A percentile compares a stretch with the other conserved stretches of the same genome.
phyloP scores from a whole-genome alignment of 2,329 filamentous ascomycete genomes.

The Diaporthe citrichinensis region DNA sequence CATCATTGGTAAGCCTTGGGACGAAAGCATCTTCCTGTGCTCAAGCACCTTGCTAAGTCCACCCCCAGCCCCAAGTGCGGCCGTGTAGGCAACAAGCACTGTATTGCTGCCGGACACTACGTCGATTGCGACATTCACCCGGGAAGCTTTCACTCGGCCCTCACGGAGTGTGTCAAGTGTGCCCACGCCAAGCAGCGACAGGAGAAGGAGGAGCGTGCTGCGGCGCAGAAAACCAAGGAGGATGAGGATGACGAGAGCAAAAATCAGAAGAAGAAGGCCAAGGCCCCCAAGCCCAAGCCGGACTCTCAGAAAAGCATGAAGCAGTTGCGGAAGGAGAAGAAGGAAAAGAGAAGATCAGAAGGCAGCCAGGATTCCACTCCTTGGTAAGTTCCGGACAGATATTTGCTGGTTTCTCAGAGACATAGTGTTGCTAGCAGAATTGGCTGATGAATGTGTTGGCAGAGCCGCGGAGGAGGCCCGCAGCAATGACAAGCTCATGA shows the following conservation, averaged over 20 bases:
- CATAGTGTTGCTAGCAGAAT: not conserved
- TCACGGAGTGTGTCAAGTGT: constrained; percentile 28
- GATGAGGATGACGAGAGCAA: constrained; percentile 18
- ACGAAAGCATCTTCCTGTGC: fast-evolving
- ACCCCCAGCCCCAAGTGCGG: constrained; percentile 9
- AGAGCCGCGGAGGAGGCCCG: not conserved
- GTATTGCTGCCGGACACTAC: constrained; percentile 14
- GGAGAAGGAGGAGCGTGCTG: not conserved
- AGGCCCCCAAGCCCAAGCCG: not conserved
- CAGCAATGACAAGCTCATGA: not conserved
- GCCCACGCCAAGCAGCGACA: not conserved
- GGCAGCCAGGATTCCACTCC: not conserved
- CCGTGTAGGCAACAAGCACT: constrained; percentile 8
- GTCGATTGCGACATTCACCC: not conserved
- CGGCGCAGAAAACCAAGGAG: constrained; percentile 42
- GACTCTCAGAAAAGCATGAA: constrained; percentile 13
- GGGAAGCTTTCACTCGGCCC: constrained; percentile 5
- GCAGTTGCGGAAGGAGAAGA: constrained; percentile 23
- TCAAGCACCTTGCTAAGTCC: not conserved
- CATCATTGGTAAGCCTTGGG: constrained; percentile 34
- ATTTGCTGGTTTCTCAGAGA: fast-evolving
- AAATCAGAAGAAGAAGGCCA: constrained; percentile 24
- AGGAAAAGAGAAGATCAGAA: not conserved
- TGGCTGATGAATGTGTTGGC: not conserved
- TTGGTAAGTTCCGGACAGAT: not conserved